phyloP scores from a whole-genome alignment of 1,284 basidiomycete species.

The Vanrija humicola region DNA sequence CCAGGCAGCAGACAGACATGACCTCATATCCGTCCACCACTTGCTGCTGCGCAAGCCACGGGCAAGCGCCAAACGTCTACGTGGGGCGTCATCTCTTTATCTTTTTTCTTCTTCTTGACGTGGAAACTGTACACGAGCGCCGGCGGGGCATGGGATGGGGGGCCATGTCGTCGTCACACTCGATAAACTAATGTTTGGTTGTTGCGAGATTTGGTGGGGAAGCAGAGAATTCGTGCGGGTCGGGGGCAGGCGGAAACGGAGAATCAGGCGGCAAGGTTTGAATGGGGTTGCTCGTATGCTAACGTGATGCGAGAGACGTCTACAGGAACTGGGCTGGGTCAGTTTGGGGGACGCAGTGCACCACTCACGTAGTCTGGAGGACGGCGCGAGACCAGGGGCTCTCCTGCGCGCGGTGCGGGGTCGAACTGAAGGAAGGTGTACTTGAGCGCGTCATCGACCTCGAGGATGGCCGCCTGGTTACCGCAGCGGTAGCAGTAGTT shows the following conservation, averaged over 20 bases:
- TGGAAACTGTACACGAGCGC: conserved; percentile 1
- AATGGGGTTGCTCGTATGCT: background rate
- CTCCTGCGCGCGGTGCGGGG: conserved; percentile 94
- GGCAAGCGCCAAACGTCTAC: background rate
- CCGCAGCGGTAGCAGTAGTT: conserved; percentile 99
- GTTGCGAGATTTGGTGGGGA: background rate
- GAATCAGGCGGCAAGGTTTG: background rate
- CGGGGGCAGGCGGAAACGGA: background rate
- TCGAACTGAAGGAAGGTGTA: conserved; percentile 89
- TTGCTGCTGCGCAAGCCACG: background rate
- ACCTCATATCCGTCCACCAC: too few relatives aligned
- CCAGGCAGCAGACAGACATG: background rate
- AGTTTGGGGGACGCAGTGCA: background rate
- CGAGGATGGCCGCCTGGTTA: conserved; percentile 99
- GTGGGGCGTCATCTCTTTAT: conserved; percentile 1
- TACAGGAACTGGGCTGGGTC: conserved; percentile 7
- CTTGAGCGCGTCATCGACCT: conserved; percentile 79
- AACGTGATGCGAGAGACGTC: conserved; percentile 2
- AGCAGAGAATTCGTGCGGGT: background rate
- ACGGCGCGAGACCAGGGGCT: conserved; percentile 94
- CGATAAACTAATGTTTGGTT: conserved; percentile 1
- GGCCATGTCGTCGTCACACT: background rate
- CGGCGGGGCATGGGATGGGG: background rate
- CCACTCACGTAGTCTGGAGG: conserved; percentile 88
- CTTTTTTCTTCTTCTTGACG: conserved; percentile 6